These are phyloP conservation scores for Tricholoma matsutake DNA, from an alignment of 768 basidiomycete genomes.

Conservation along the genomic window DNA sequence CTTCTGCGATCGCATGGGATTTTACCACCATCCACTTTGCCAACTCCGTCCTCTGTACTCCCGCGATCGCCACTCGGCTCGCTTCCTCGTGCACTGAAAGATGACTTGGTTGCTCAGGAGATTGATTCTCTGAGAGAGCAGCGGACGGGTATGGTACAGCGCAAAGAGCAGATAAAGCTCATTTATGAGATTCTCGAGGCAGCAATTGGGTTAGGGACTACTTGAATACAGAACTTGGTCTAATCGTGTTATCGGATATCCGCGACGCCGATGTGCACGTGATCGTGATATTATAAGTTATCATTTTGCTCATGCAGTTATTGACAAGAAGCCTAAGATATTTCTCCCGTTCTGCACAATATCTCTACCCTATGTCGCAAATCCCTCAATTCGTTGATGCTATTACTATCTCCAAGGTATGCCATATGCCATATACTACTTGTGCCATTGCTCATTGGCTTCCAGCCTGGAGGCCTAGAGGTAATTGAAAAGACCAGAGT, in stretches of 20 bases:
- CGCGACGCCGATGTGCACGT: no score
- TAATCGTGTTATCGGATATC: no score
- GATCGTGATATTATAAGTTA: no score
- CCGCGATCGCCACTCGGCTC: conserved; percentile 57
- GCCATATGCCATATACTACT: no score
- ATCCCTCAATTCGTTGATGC: conserved; percentile 46
- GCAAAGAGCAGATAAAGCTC: conserved; percentile 58
- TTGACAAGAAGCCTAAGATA: no score
- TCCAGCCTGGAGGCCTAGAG: conserved; percentile 67
- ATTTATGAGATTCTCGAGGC: conserved; percentile 58
- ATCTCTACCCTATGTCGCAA: not conserved
- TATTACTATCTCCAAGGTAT: conserved; percentile 60
- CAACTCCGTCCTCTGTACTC: conserved; percentile 30
- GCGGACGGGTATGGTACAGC: conserved; percentile 79
- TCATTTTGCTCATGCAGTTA: no score
- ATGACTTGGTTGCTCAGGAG: conserved; percentile 66
- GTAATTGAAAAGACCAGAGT: conserved; percentile 65
- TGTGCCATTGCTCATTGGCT: conserved; percentile 1
- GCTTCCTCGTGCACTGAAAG: conserved; percentile 42
- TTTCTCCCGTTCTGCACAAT: conserved; percentile 2
- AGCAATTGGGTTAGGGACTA: conserved; percentile 15
- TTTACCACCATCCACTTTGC: conserved; percentile 33
- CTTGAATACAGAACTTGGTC: not conserved
- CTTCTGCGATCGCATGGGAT: conserved; percentile 63
- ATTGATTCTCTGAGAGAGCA: conserved; percentile 80